Percentiles rank a stretch among this genome's conserved stretches.
phyloP scores from a whole-genome alignment of 371 early-diverging fungal genomes.

The Mortierella sp. region DNA sequence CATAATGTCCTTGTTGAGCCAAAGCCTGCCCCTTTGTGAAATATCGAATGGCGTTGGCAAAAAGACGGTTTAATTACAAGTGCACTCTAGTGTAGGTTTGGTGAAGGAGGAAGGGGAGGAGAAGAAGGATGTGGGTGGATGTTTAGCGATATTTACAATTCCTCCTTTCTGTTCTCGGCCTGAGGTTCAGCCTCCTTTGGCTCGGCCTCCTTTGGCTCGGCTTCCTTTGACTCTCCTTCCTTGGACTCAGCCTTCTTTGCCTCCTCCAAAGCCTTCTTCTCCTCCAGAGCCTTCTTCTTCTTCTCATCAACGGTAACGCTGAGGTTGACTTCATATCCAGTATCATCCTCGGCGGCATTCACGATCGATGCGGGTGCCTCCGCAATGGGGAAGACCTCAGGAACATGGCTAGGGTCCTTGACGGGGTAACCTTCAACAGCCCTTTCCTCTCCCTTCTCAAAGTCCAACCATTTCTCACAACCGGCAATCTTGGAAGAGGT shows the following conservation, averaged over 20 bases:
- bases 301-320: background rate
- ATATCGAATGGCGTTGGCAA: too few species aligned
- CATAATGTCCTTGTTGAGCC: too few species aligned
- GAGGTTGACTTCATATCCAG: slow-evolving; percentile 5
- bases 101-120: too few species aligned
- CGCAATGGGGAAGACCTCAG: slow-evolving; percentile 27
- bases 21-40: too few species aligned
- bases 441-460: slow-evolving; percentile 31
- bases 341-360: slow-evolving; percentile 5
- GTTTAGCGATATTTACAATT: slow-evolving; percentile 29
- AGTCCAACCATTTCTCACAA: slow-evolving; percentile 50
- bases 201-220: background rate
- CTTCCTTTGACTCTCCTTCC: background rate
- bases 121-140: too few species aligned
- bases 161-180: slow-evolving; percentile 21
- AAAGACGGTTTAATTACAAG: too few species aligned
- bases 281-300: slow-evolving; percentile 12
- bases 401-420: slow-evolving; percentile 31
- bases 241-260: background rate
- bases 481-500: slow-evolving; percentile 36
- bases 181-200: background rate
- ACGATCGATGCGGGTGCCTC: slow-evolving; percentile 19
- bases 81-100: too few species aligned
- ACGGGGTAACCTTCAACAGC: slow-evolving; percentile 14
- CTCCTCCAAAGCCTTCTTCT: slow-evolving; percentile 10